Base-by-base conservation (phyloP, 805 yeast species). In the Zygoascus flipseniorum region DNA sequence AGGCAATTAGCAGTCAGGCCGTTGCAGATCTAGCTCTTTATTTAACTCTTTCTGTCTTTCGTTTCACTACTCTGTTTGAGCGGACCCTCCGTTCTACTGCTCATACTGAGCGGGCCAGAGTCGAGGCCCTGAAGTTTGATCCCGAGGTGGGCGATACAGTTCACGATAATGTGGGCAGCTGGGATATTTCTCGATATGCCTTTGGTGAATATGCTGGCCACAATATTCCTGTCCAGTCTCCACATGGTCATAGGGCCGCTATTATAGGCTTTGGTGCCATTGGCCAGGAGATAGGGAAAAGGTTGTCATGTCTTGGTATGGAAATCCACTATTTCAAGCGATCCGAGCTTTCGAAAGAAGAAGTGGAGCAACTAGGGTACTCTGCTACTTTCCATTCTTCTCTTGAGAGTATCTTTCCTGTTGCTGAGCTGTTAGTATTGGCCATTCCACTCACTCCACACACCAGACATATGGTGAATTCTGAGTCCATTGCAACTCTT, bases 201-300 rank as follows among this genome's bases (percentile, higher is more conserved):
- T 67, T 68, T 42, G 74, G 78, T 16, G 75, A 76, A 19, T 60
- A 63, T 18, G 66, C 80, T 2, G 82, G 80, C 43, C 11, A 14
- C 10, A 73, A 78, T 1, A 69, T 78, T 23, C 63, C 63, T 31
- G 64, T 77, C 59, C 79, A 66, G 19, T 74, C 80, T 4, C 89
- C 89, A 6, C 64, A 67, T 14, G 81, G 81, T 19, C 82, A 80
- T 62, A 71, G 71, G 23, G 89, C 75, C 1, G 79, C 82, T 2
- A 75, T 86, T 35, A 78, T 85, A 2, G 95, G 95, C 0, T 82
- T 86, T 61, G 95, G 95, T 1, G 73, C 80, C 19, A 86, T 86
- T 60, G 95, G 95, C 8, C 76, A 76, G 63, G 73, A 75, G 31
- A 79, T 85, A 54, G 93, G 82, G 2, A 68, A 66, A 48, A 75